phyloP scores from a whole-genome alignment of 148 eudicot genomes.

The Rheum nobile region DNA sequence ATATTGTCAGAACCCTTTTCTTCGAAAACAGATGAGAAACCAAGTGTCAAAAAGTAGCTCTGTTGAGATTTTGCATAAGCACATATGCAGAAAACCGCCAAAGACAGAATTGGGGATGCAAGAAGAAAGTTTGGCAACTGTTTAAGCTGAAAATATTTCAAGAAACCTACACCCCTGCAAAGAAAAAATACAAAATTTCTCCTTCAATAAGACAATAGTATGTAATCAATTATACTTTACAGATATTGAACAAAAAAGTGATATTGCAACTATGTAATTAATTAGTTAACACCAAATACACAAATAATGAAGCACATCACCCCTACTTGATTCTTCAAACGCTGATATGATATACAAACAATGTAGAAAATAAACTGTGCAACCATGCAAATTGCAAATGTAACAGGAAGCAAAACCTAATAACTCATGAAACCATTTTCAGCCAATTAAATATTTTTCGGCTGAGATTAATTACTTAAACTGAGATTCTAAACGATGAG shows the following conservation, averaged over 20 bases:
- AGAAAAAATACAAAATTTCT: neutral
- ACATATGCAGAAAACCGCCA: constrained; percentile 49
- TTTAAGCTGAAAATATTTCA: constrained; percentile 73
- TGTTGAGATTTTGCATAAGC: constrained; percentile 52
- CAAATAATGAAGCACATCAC: neutral
- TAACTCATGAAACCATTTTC: neutral
- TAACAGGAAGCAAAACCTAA: neutral
- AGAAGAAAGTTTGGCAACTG: constrained; percentile 92
- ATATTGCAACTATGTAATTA: neutral
- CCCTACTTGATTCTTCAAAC: neutral
- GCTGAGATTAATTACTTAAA: neutral
- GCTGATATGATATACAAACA: neutral
- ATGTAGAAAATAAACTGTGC: neutral
- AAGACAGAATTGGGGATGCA: constrained; percentile 73
- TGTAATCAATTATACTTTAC: neutral
- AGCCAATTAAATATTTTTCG: neutral
- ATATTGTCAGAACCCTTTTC: constrained; percentile 17
- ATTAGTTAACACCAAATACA: neutral
- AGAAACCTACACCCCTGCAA: constrained; percentile 89
- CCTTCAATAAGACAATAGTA: neutral
- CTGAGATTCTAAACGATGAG: neutral
- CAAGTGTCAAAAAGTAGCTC: constrained; percentile 49
- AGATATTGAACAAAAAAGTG: neutral
- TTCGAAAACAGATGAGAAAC: constrained; percentile 33
- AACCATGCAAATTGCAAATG: neutral